A percentile compares a stretch with the other conserved stretches of the same genome.
Evolutionary conservation across 2,329 filamentous ascomycete genomes (phyloP).

Genomic region (Leptoxyphium fumago): DNA sequence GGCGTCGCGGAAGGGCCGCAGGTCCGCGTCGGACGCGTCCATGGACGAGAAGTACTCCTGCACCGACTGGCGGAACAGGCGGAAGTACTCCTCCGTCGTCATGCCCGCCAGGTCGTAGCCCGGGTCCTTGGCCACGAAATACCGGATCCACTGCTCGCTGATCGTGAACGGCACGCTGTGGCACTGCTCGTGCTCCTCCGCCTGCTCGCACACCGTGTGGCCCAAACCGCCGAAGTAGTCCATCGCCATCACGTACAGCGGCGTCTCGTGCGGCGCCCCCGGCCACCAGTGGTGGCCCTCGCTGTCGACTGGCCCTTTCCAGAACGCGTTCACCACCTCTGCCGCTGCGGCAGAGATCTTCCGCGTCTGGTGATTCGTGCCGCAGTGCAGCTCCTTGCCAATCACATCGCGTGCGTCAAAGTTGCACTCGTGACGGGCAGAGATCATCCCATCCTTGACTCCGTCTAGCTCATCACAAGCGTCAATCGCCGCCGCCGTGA

Average conservation of each 20-base stretch:
- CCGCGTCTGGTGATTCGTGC: background rate
- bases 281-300: conserved; percentile 5
- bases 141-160: conserved; percentile 20
- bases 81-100: conserved; percentile 8
- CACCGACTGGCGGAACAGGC: conserved; percentile 8
- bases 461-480: conserved; percentile 25
- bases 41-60: conserved; percentile 22
- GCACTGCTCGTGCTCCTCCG: conserved; percentile 3
- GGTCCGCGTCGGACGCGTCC: conserved; percentile 23
- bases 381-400: conserved; percentile 14
- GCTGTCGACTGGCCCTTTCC: conserved; percentile 16
- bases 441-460: conserved; percentile 21
- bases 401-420: conserved; percentile 19
- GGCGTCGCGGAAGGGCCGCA: conserved; percentile 20
- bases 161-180: conserved; percentile 17
- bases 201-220: conserved; percentile 12
- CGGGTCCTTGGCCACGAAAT: conserved; percentile 20
- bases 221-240: conserved; percentile 10
- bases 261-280: conserved; percentile 2
- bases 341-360: conserved; percentile 18
- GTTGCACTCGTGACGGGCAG: conserved; percentile 13
- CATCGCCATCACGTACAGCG: background rate
- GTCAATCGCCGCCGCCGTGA: conserved; percentile 20
- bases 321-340: conserved; percentile 16
- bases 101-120: conserved; percentile 7